Base-by-base conservation (phyloP, 768 basidiomycete species). In the Grammothele lineata region DNA sequence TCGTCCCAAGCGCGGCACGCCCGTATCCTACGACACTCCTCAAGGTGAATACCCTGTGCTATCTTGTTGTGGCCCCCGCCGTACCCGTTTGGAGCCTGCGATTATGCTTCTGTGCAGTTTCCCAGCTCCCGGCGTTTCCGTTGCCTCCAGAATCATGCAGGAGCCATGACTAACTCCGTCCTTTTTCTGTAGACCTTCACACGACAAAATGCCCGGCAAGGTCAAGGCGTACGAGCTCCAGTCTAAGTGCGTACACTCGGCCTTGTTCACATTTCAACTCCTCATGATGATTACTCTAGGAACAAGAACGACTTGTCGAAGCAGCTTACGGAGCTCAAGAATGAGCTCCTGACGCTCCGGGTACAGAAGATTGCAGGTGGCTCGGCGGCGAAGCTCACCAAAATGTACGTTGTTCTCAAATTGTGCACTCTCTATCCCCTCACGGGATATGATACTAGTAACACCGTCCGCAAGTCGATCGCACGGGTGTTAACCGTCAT, bases 291-390 rank as follows among this genome's bases (percentile, higher is more conserved):
- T 30, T 40, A 40, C 9, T 24, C 11, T 62, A 94, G 93, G 83
- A 89, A 87, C 55, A 97, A 96, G 78, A 89, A 85, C 74, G 95
- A 97, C 81, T 85, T 98, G 76, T 72, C 81, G 57, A 94, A 94
- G 72, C 92, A 96, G 71, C 82, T 98, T 52, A 67, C 69, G 42
- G 96, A 98, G 71, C 80, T 99, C 74, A 97, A 93, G 85, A 82
- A 74, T 51, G 96, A 99, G 81, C 88, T 98, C 61, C 78, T 91
- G 55, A 76, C 77, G 63, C 80, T 99, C 70, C 85, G 95, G 62
- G 96, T 99, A 55, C 92, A 96, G 80, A 97, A 97, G 81, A 91
- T 95, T 64, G 89, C 92, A 52, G 93, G 93, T 63, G 92, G 93
- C 26, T 89, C 91, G 58, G 86, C 94, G 48, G 84, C 91, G 47